These are phyloP conservation scores for Amanita exitialis DNA, from an alignment of 768 basidiomycete species.

Conservation along the genomic window DNA sequence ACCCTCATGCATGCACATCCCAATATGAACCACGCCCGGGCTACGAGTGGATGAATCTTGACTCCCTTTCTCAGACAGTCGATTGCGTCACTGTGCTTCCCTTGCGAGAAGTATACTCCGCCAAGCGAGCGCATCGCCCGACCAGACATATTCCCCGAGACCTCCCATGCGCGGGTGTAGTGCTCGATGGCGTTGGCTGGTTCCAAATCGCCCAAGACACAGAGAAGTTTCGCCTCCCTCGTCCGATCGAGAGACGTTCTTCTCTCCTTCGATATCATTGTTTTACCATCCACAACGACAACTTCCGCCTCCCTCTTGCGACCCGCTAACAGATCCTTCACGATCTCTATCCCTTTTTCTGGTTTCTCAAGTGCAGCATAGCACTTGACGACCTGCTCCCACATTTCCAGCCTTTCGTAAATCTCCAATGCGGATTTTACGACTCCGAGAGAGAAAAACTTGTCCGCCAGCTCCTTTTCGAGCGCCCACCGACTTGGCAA, in stretches of 20 bases:
- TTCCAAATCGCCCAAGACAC: conserved; percentile 89
- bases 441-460: conserved; percentile 81
- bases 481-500: conserved; percentile 91
- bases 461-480: conserved; percentile 80
- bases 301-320: conserved; percentile 74
- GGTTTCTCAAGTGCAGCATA: conserved; percentile 72
- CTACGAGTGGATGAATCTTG: conserved; percentile 77
- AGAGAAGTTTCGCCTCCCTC: conserved; percentile 89
- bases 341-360: conserved; percentile 71
- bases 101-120: conserved; percentile 65
- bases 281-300: conserved; percentile 54
- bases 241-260: conserved; percentile 45
- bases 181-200: conserved; percentile 57
- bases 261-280: conserved; percentile 8
- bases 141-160: conserved; percentile 74
- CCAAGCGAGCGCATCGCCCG: conserved; percentile 91
- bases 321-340: conserved; percentile 79
- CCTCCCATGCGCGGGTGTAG: conserved; percentile 77
- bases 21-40: conserved; percentile 94
- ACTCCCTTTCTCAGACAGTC: conserved; percentile 65
- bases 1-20: conserved; percentile 81
- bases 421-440: conserved; percentile 87
- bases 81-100: conserved; percentile 54
- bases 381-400: conserved; percentile 93
- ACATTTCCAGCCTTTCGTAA: conserved; percentile 93